A percentile compares a stretch with the other conserved stretches of the same genome.
Conservation (phyloP, 2,329 filamentous ascomycete genomes). For the Penicillium glabrum region DNA sequence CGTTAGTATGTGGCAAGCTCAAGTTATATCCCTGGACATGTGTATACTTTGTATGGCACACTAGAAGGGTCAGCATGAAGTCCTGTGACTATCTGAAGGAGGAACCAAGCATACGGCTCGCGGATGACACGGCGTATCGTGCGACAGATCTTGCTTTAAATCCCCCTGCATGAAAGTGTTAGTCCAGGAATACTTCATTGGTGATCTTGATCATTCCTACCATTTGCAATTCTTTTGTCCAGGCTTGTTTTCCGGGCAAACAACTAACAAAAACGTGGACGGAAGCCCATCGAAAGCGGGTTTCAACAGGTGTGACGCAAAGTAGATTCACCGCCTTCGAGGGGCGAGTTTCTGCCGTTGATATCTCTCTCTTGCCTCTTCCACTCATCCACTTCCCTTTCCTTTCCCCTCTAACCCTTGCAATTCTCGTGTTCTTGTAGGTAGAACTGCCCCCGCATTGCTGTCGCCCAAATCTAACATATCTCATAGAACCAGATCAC, state of each 20-base stretch:
- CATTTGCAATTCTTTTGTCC: neutral
- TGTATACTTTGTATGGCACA: constrained; percentile 83
- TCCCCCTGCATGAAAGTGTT: constrained; percentile 26
- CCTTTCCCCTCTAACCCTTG: constrained; percentile 8
- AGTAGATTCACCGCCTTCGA: constrained; percentile 38
- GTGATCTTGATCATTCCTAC: neutral
- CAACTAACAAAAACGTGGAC: neutral
- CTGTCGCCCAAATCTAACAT: neutral
- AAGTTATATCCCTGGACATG: neutral
- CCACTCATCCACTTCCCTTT: constrained; percentile 15
- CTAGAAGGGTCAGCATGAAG: constrained; percentile 43
- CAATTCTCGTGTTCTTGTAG: constrained; percentile 1
- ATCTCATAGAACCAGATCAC: neutral
- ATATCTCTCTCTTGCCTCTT: constrained; percentile 24
- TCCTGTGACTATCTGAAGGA: neutral
- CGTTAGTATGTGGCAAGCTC: constrained; percentile 2
- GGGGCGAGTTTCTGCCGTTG: constrained; percentile 28
- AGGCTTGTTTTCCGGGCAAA: neutral
- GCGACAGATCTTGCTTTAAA: constrained; percentile 68
- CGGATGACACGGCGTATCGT: constrained; percentile 79
- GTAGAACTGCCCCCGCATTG: neutral
- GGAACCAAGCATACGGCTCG: constrained; percentile 60
- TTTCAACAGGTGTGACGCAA: constrained; percentile 28
- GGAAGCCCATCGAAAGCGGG: constrained; percentile 12
- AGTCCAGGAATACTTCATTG: neutral